Evolutionary conservation across 805 yeast genomes (phyloP), one percentile per base, ranked within the genome.

Genomic region (Ogataea methylovora): DNA sequence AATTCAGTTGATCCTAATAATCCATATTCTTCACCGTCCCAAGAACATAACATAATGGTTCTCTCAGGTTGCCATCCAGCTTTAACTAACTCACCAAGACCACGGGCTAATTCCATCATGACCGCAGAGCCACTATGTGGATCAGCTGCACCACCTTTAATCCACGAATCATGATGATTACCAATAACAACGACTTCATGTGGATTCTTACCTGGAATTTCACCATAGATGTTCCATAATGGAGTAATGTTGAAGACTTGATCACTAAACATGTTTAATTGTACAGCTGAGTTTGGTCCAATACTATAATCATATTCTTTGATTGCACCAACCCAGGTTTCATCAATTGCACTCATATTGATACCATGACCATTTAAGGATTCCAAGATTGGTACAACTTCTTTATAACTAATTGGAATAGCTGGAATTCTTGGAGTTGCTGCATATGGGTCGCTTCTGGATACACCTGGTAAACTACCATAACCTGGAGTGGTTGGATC

Each of bases 21-120:
- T 2, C 80, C 84, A 37, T 68, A 69, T 46, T 74, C 81, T 38
- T 74, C 82, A 17, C 79, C 87, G 53, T 82, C 88, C 82, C 83
- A 81, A n/a, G 80, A 73, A 0, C 76, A 75, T 30, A 82, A 60
- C 27, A 71, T 66, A n/a, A 81, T 73, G 0, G 83, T 72, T 42
- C 87, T 61, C 33, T 69, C 48, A 8, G 87, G 87, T 45, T 64
- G 67, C 84, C 84, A 81, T 5, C 80, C 81, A 3, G 46, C 43
- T 37, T 62, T 56, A 28, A 49, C 41, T 32, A 78, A 56, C 24
- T 60, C 67, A 16, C 73, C 69, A 14, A 76, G 57, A 2, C 71
- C 73, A 30, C 79, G 60, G 9, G 75, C 72, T 27, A 78, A 57
- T 46, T 78, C 84, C 26, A 78, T 52, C 37, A 75, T 40, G 0